A percentile compares a stretch with the other conserved stretches of the same genome.
Evolutionary conservation across 2,329 filamentous ascomycete genomes (phyloP).

Genomic region (Calonectria hongkongensis): DNA sequence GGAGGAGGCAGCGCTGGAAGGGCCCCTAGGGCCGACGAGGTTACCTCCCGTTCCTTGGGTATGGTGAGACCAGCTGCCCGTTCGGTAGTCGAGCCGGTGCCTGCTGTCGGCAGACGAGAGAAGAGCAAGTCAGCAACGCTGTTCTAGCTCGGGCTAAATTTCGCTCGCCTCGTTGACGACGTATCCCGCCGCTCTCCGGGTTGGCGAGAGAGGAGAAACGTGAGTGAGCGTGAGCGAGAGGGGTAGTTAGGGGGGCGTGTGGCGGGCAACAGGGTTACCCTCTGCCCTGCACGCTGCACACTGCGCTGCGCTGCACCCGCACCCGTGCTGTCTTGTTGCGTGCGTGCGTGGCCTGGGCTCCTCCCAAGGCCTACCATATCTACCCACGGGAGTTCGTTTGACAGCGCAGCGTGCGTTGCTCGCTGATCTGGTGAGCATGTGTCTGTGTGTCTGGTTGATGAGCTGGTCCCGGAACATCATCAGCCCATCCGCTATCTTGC

Average conservation of each 20-base stretch:
- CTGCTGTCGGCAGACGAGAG: constrained; percentile 26
- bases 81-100: constrained; percentile 26
- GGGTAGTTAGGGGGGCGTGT: constrained; percentile 14
- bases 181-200: constrained; percentile 21
- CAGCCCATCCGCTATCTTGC: constrained; percentile 31
- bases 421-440: constrained; percentile 24
- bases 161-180: constrained; percentile 35
- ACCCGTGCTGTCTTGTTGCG: constrained; percentile 7
- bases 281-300: constrained; percentile 8
- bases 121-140: constrained; percentile 27
- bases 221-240: constrained; percentile 17
- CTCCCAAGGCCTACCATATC: constrained; percentile 8
- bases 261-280: constrained; percentile 5
- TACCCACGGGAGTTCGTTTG: constrained; percentile 23
- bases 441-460: constrained; percentile 9
- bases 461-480: constrained; percentile 30
- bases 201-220: constrained; percentile 17
- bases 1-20: constrained; percentile 19
- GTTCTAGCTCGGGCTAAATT: constrained; percentile 33
- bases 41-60: constrained; percentile 10
- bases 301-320: constrained; percentile 19
- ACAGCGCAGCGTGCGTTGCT: constrained; percentile 36
- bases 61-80: constrained; percentile 22
- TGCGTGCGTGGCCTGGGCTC: constrained; percentile 29
- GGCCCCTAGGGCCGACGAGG: constrained; percentile 22